Evolutionary conservation across 345 rosid genomes (phyloP).

Genomic region (Murraya paniculata): DNA sequence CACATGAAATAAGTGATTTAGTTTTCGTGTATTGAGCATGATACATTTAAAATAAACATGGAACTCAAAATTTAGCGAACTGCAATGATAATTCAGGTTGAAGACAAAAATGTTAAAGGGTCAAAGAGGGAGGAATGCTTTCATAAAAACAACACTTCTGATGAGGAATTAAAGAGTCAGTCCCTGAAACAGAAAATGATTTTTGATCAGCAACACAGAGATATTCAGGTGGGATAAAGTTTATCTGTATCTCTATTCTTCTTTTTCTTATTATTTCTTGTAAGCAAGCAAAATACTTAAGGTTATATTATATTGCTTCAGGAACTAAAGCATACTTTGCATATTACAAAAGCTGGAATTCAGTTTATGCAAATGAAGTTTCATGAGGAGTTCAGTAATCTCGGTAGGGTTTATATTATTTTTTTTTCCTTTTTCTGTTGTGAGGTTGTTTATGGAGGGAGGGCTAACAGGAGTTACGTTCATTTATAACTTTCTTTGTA

Average conservation of each 20-base stretch:
- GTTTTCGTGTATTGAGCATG: not conserved
- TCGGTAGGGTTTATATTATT: conserved; percentile 43
- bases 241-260: not conserved
- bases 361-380: conserved; percentile 79
- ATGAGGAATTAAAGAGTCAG: conserved; percentile 50
- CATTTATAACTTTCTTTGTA: conserved; percentile 24
- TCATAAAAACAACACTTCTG: conserved; percentile 33
- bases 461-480: not conserved
- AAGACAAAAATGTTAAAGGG: conserved; percentile 47
- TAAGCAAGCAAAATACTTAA: conserved; percentile 11
- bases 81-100: conserved; percentile 39
- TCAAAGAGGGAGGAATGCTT: conserved; percentile 46
- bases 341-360: conserved; percentile 85
- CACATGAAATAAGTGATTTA: not conserved
- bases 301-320: conserved; percentile 18
- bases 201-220: conserved; percentile 72
- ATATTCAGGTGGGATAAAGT: conserved; percentile 51
- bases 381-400: conserved; percentile 77
- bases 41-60: not conserved
- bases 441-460: not conserved
- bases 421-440: conserved; percentile 5
- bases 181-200: conserved; percentile 47
- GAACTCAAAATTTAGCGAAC: not conserved
- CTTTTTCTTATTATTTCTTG: not conserved
- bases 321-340: conserved; percentile 70